Conservation (phyloP, 140 eudicot species). For the Erigeron philadelphicus region DNA sequence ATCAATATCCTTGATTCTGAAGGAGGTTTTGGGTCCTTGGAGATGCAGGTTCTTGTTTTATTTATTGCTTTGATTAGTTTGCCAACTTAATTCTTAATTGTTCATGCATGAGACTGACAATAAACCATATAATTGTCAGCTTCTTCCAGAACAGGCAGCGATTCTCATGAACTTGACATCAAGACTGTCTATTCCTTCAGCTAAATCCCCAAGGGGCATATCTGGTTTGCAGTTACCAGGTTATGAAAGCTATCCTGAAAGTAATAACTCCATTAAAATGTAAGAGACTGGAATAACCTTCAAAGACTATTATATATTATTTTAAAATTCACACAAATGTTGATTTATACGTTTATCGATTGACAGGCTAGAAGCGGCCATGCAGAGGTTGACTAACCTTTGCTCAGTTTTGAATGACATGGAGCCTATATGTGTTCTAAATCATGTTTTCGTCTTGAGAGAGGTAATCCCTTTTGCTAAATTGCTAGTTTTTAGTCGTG, state of each 20-base stretch:
- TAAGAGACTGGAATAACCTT: conserved; percentile 27
- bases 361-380: conserved; percentile 98
- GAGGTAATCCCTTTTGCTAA: conserved; percentile 52
- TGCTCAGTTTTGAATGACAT: conserved; percentile 93
- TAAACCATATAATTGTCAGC: conserved; percentile 45
- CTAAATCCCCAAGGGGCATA: conserved; percentile 70
- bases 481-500: conserved; percentile 4
- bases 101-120: conserved; percentile 27
- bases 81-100: neutral
- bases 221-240: conserved; percentile 88
- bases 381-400: conserved; percentile 98
- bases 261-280: conserved; percentile 80
- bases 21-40: conserved; percentile 98
- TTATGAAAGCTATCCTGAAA: conserved; percentile 92
- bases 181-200: conserved; percentile 59
- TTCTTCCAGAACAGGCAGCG: conserved; percentile 98
- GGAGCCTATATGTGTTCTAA: conserved; percentile 99
- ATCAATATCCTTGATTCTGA: conserved; percentile 96
- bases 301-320: neutral
- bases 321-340: conserved; percentile 4
- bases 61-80: neutral
- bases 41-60: conserved; percentile 74
- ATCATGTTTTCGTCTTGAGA: conserved; percentile 92
- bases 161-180: conserved; percentile 79
- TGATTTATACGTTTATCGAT: conserved; percentile 15